Percentiles rank a stretch among this genome's conserved stretches.
phyloP scores from a whole-genome alignment of 208 protist species.

The Trypanosoma brucei region DNA sequence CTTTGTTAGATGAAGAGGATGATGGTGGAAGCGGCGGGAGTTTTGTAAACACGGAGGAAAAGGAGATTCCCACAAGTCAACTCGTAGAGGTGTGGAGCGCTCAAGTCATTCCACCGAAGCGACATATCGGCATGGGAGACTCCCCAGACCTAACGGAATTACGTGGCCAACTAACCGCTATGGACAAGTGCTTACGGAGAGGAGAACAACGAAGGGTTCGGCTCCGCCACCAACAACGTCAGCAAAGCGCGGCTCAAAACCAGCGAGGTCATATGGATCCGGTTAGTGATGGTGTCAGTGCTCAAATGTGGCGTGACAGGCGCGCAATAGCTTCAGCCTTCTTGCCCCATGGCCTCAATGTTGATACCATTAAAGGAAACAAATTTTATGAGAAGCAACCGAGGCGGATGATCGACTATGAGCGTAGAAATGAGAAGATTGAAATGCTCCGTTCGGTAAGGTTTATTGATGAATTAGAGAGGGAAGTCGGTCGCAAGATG shows the following conservation, averaged over 20 bases:
- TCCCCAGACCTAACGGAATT: conserved; percentile 7
- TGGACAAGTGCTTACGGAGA: conserved; percentile 10
- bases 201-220: not conserved
- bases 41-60: conserved; percentile 17
- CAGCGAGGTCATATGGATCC: not conserved
- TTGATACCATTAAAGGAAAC: conserved; percentile 7
- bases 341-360: conserved; percentile 8
- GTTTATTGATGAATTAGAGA: conserved; percentile 68
- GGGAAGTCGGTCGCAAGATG: conserved; percentile 58
- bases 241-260: not conserved
- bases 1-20: conserved; percentile 2
- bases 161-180: conserved; percentile 8
- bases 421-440: conserved; percentile 71
- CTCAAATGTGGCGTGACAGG: not conserved
- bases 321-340: not conserved
- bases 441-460: conserved; percentile 65
- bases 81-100: conserved; percentile 26
- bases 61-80: conserved; percentile 22
- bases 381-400: conserved; percentile 42
- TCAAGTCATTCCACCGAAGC: conserved; percentile 20
- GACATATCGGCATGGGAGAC: not conserved
- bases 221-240: conserved; percentile 10
- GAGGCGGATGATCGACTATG: conserved; percentile 45
- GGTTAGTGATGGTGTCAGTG: not conserved
- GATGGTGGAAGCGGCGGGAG: conserved; percentile 11